Conservation (phyloP, 345 rosid species). For the Ricinus communis region DNA sequence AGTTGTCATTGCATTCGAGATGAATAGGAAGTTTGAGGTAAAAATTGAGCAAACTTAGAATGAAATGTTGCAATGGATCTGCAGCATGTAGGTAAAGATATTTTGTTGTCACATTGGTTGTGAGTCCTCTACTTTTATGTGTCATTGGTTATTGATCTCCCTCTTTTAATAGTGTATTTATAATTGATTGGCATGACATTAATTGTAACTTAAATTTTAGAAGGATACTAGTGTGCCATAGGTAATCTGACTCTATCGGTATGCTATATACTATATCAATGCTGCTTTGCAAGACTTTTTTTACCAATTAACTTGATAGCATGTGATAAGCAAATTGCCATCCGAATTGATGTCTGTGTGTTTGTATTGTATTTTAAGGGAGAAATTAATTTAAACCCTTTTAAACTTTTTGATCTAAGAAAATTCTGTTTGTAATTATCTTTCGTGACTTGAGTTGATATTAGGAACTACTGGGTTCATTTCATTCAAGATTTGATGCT, state of each 20-base stretch:
- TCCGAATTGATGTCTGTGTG: not conserved
- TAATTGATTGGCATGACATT: not conserved
- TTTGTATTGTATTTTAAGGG: not conserved
- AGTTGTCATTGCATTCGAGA: too few species aligned
- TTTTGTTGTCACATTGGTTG: too few species aligned
- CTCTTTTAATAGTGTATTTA: not conserved
- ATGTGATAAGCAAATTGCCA: not conserved
- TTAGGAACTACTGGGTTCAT: constrained; percentile 69
- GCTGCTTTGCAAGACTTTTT: not conserved
- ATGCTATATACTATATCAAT: not conserved
- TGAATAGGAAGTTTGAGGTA: too few species aligned
- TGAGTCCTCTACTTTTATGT: not conserved
- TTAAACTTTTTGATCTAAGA: too few species aligned
- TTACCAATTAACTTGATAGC: not conserved
- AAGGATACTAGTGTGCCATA: not conserved
- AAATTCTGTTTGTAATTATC: too few species aligned
- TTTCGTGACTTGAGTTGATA: constrained; percentile 17
- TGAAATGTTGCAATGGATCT: too few species aligned
- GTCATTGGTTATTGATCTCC: not conserved
- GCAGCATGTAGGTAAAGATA: too few species aligned
- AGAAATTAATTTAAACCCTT: too few species aligned
- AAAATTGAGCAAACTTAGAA: too few species aligned
- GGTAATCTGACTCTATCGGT: not conserved
- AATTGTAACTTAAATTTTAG: not conserved
- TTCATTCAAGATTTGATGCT: constrained; percentile 69